These are phyloP conservation scores for Mediolabrus comicus DNA, from an alignment of 108 stramenopile genomes.

Conservation along the genomic window DNA sequence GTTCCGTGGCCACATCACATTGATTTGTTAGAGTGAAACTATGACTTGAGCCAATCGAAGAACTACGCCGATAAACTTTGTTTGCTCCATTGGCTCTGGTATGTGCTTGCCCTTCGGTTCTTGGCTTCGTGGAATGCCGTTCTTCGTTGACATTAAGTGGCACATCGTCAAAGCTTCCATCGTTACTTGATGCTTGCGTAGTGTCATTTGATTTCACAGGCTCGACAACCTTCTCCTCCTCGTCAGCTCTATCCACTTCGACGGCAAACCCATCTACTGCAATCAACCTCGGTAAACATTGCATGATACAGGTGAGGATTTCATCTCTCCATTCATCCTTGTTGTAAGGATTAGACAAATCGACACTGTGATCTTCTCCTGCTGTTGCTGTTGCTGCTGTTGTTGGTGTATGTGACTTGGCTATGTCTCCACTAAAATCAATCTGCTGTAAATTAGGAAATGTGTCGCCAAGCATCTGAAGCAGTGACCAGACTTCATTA, in stretches of 20 bases:
- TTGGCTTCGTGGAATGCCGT: neutral
- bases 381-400: constrained; percentile 1
- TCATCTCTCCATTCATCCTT: constrained; percentile 27
- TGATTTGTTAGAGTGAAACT: neutral
- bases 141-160: neutral
- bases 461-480: constrained; percentile 27
- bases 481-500: constrained; percentile 28
- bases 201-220: neutral
- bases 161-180: neutral
- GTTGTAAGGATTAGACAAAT: neutral
- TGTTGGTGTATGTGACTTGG: too few relatives aligned
- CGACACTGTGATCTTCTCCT: neutral
- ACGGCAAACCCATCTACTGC: constrained; percentile 45
- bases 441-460: constrained; percentile 38
- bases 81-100: constrained; percentile 1
- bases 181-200: neutral
- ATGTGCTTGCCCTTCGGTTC: neutral
- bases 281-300: constrained; percentile 31
- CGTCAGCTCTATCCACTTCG: neutral
- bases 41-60: too few relatives aligned
- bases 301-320: constrained; percentile 24
- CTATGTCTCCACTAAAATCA: constrained; percentile 46
- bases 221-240: neutral
- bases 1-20: constrained; percentile 1
- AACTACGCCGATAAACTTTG: neutral